Evolutionary conservation across 2,329 filamentous ascomycete genomes (phyloP).

Genomic region (Penicillium psychrosexuale): DNA sequence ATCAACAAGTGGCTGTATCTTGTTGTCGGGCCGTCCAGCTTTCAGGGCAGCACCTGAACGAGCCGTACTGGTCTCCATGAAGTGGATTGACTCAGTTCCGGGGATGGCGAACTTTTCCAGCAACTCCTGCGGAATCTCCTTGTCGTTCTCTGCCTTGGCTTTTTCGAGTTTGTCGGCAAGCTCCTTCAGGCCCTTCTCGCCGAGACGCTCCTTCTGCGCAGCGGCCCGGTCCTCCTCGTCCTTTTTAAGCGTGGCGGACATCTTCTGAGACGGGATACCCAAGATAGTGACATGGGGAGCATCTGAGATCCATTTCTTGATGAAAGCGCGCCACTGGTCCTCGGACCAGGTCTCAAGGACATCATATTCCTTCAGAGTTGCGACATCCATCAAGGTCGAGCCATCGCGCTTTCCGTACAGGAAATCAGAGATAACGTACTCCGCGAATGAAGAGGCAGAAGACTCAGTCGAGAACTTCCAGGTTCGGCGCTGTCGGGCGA

Average conservation of each 20-base stretch:
- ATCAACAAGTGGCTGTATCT: conserved; percentile 74
- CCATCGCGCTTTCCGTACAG: conserved; percentile 86
- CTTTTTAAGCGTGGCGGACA: conserved; percentile 76
- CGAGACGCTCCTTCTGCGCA: conserved; percentile 73
- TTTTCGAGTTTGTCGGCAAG: conserved; percentile 72
- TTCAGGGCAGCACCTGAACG: conserved; percentile 73
- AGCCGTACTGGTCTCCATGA: conserved; percentile 83
- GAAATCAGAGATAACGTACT: conserved; percentile 85
- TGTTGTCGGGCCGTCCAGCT: conserved; percentile 64
- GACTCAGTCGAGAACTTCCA: conserved; percentile 81
- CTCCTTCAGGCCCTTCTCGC: conserved; percentile 73
- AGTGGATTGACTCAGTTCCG: conserved; percentile 85
- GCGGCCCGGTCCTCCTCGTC: conserved; percentile 77
- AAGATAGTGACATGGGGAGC: conserved; percentile 84
- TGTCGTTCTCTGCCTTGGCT: conserved; percentile 85
- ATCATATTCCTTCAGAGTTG: conserved; percentile 56
- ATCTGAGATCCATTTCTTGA: conserved; percentile 80
- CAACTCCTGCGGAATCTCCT: conserved; percentile 76
- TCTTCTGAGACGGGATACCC: conserved; percentile 75
- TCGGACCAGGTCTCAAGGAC: conserved; percentile 76
- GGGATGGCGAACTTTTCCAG: conserved; percentile 80
- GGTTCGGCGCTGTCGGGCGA: conserved; percentile 75
- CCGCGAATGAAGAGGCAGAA: conserved; percentile 75
- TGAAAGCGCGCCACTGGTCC: conserved; percentile 74
- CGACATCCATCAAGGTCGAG: conserved; percentile 64